These are phyloP conservation scores for Plasmodium berghei DNA, from an alignment of 169 alveolate genomes.

Conservation along the genomic window DNA sequence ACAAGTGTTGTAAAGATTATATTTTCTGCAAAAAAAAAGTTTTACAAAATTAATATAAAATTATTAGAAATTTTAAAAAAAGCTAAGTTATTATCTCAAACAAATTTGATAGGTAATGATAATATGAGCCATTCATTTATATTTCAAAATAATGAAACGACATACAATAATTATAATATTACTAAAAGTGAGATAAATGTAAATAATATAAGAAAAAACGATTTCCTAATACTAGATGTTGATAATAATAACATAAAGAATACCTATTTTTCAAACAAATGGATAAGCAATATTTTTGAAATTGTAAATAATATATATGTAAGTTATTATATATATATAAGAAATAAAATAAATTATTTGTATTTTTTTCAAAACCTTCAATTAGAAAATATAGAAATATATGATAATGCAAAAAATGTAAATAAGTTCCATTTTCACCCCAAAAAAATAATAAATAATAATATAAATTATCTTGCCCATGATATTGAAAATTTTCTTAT, in stretches of 20 bases:
- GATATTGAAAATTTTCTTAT: slow-evolving; percentile 49
- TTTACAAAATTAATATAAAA: background rate
- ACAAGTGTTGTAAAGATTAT: slow-evolving; percentile 4
- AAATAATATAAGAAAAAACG: background rate
- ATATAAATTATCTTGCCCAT: background rate
- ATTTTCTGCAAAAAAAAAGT: slow-evolving; percentile 1
- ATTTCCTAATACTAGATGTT: background rate
- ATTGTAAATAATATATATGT: slow-evolving; percentile 59
- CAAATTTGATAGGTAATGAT: background rate
- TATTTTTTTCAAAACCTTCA: background rate
- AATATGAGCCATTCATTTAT: background rate
- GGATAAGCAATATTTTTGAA: slow-evolving; percentile 69
- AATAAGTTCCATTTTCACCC: background rate
- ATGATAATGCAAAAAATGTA: background rate
- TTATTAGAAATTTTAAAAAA: slow-evolving; percentile 19
- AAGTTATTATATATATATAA: slow-evolving; percentile 39
- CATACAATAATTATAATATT: background rate
- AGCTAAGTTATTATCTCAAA: slow-evolving; percentile 9
- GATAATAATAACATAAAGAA: background rate
- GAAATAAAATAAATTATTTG: slow-evolving; percentile 24
- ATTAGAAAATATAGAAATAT: background rate
- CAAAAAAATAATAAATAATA: slow-evolving; percentile 2
- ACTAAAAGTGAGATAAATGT: background rate
- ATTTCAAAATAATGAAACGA: too few relatives aligned
- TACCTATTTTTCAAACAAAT: slow-evolving; percentile 15